Percentiles rank a stretch among this genome's conserved stretches.
These are phyloP conservation scores for Ulmus americana DNA, from an alignment of 331 rosid genomes.

Conservation along the genomic window DNA sequence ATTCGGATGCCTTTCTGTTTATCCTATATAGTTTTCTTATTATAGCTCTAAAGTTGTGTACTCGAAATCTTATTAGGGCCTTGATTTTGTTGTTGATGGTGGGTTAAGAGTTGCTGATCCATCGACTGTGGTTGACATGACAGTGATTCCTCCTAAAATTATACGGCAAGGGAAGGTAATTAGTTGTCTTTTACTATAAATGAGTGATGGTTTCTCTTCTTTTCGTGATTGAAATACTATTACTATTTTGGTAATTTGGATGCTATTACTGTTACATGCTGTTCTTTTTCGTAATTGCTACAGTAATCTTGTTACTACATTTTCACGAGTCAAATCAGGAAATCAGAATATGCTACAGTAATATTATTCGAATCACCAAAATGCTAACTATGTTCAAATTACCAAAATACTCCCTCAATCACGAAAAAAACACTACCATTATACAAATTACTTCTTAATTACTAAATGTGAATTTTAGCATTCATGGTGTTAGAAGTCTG, in stretches of 20 bases:
- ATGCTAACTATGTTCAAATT: too few relatives aligned
- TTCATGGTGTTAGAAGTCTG: background rate
- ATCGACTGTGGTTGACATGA: slow-evolving; percentile 92
- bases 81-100: slow-evolving; percentile 87
- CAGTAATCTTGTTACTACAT: too few relatives aligned
- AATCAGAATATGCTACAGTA: too few relatives aligned
- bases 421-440: too few relatives aligned
- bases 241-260: too few relatives aligned
- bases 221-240: background rate
- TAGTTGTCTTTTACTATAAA: background rate
- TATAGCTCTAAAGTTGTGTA: slow-evolving; percentile 10
- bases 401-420: too few relatives aligned
- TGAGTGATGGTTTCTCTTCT: background rate
- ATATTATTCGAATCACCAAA: too few relatives aligned
- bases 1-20: background rate
- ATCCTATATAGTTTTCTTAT: background rate
- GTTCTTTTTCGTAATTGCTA: too few relatives aligned
- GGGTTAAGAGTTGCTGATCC: slow-evolving; percentile 89
- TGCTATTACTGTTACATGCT: too few relatives aligned
- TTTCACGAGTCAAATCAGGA: too few relatives aligned
- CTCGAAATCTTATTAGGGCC: slow-evolving; percentile 54
- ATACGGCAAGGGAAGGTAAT: slow-evolving; percentile 85
- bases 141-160: slow-evolving; percentile 64
- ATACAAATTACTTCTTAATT: background rate
- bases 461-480: background rate